Evolutionary conservation across 805 yeast species (phyloP).

Genomic region (Metschnikowia baotianmanensis): DNA sequence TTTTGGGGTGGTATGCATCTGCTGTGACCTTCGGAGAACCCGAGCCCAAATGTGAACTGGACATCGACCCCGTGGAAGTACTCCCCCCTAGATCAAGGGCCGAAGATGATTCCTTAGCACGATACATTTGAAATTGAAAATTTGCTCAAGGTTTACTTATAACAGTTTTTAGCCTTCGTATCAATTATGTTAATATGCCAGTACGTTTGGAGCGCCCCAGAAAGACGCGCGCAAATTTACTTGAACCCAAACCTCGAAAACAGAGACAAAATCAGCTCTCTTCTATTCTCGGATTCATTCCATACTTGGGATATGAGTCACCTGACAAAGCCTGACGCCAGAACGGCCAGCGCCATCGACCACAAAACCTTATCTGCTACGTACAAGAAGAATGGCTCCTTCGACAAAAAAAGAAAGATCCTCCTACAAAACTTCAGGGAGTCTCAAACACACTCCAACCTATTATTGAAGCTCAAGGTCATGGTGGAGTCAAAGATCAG

Average conservation of each 20-base stretch:
- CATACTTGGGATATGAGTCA: conserved; percentile 2
- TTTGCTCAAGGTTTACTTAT: too few species aligned
- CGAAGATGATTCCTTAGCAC: conserved; percentile 2
- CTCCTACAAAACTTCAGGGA: conserved; percentile 44
- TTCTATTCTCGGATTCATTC: too few species aligned
- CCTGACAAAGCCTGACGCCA: neutral
- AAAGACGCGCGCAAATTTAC: too few species aligned
- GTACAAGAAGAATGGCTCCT: conserved; percentile 49
- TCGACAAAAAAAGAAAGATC: conserved; percentile 44
- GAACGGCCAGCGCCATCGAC: conserved; percentile 17
- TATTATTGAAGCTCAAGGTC: conserved; percentile 38
- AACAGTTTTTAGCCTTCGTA: too few species aligned
- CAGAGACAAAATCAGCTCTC: too few species aligned
- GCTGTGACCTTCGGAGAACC: conserved; percentile 9
- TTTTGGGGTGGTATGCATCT: conserved; percentile 4
- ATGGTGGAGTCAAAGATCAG: conserved; percentile 47
- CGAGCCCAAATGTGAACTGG: conserved; percentile 13
- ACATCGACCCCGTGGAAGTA: neutral
- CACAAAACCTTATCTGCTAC: conserved; percentile 39
- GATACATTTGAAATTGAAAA: too few species aligned
- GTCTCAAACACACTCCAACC: conserved; percentile 40
- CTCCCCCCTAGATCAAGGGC: conserved; percentile 10
- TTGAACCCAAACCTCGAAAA: too few species aligned
- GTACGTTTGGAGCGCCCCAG: too few species aligned
- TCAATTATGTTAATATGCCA: too few species aligned